phyloP scores from a whole-genome alignment of 441 rosid species.

The Biscutella laevigata region DNA sequence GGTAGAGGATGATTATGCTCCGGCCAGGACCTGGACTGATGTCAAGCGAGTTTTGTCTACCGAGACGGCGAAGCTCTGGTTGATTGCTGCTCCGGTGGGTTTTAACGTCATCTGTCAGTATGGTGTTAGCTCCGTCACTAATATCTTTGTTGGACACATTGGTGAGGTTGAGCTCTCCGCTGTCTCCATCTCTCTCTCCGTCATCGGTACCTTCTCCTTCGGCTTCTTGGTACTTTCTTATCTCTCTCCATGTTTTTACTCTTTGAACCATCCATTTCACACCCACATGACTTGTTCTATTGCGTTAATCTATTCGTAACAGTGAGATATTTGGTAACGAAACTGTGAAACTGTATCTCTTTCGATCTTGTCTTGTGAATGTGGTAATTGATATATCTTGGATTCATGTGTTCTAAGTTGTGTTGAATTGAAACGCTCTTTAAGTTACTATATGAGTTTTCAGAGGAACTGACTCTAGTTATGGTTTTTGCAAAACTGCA shows the following conservation, averaged over 20 bases:
- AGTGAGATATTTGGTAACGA: too few relatives aligned
- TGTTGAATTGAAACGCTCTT: background rate
- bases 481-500: too few relatives aligned
- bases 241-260: background rate
- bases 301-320: too few relatives aligned
- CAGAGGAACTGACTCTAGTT: too few relatives aligned
- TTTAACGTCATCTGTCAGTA: constrained; percentile 48
- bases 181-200: constrained; percentile 58
- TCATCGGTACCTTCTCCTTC: constrained; percentile 63
- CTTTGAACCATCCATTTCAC: background rate
- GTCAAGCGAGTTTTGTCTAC: constrained; percentile 32
- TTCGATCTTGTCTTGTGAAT: background rate
- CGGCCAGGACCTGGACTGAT: constrained; percentile 37
- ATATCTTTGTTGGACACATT: constrained; percentile 61
- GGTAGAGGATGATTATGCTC: constrained; percentile 33
- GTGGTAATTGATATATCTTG: too few relatives aligned
- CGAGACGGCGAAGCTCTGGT: constrained; percentile 57
- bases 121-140: constrained; percentile 47
- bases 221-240: constrained; percentile 59
- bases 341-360: background rate
- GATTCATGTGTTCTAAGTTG: background rate
- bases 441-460: too few relatives aligned
- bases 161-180: constrained; percentile 65
- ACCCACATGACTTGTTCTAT: too few relatives aligned
- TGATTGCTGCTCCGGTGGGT: constrained; percentile 54